Base-by-base conservation (phyloP, 163 green algal genomes). In the Prototheca stagnorum region DNA sequence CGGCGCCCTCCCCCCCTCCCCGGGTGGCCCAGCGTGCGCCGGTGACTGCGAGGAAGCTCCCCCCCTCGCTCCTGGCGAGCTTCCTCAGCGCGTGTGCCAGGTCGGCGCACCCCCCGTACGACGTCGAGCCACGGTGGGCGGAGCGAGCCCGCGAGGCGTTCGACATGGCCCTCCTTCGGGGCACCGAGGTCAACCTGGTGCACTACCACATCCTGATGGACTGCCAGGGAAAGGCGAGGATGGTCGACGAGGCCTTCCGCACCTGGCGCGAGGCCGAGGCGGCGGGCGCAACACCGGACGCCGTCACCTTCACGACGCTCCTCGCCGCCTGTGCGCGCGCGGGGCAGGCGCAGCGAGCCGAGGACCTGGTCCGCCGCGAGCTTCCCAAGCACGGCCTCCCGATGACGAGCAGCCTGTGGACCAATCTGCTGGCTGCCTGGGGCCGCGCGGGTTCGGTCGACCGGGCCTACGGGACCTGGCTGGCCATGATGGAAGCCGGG, bases 31-130 rank as follows among this genome's bases (percentile, higher is more conserved):
- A 12, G n/a, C 37, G 27, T 20, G 23, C 9, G 1, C 2, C 11
- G 22, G 39, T 35, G 25, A 39, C 35, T 5, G 3, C 42, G 43
- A 19, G 4, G 14, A n/a, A 21, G 17, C 15, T 39, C 39, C 4
- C 6, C 15, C 14, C 49, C 20, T 4, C 22, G 8, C 19, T 24
- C 26, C 45, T 24, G 12, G 23, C 21, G 34, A 27, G 20, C 21
- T 23, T 53, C 21, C 47, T 53, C 21, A 44, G 36, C 6, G 47
- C 27, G n/a, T 36, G 21, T n/a, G 47, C 33, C 33, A 44, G 54
- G 54, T 37, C 54, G 17, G 46, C 55, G 54, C 54, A 62, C 39
- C 54, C 54, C 0, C 54, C 54, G 5, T 62, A 62, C 23, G 46
- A 47, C 31, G 27, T 62, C 47, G 36, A 27, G 0, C 21, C 17